These are phyloP conservation scores for Coemansia sp. DNA, from an alignment of 192 early-diverging fungal species.

Conservation along the genomic window DNA sequence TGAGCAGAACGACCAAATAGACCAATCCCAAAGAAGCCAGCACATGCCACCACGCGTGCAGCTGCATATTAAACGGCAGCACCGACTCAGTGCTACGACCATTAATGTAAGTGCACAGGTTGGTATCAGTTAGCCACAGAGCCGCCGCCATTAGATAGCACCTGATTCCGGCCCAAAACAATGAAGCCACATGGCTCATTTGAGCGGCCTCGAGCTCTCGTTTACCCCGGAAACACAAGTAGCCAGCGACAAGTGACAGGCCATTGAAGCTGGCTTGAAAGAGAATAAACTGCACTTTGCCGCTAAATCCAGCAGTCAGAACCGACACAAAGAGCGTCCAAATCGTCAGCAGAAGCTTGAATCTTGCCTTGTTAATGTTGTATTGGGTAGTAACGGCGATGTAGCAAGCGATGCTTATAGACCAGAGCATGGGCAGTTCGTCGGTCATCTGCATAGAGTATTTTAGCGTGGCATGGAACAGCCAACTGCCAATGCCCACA, in stretches of 20 bases:
- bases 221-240: conserved; percentile 42
- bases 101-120: conserved; percentile 50
- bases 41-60: conserved; percentile 67
- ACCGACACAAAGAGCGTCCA: conserved; percentile 46
- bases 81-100: conserved; percentile 32
- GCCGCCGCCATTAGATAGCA: conserved; percentile 24
- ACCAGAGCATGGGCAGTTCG: conserved; percentile 68
- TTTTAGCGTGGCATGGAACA: conserved; percentile 74
- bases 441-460: conserved; percentile 68
- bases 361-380: conserved; percentile 32
- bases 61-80: conserved; percentile 56
- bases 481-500: conserved; percentile 73
- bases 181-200: conserved; percentile 28
- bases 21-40: conserved; percentile 59
- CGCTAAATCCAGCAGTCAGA: conserved; percentile 46
- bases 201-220: conserved; percentile 21
- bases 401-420: conserved; percentile 51
- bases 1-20: conserved; percentile 57
- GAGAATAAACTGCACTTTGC: conserved; percentile 48
- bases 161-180: conserved; percentile 42
- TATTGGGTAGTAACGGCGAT: conserved; percentile 48
- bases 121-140: conserved; percentile 50
- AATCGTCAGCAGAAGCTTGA: conserved; percentile 34
- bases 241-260: conserved; percentile 25
- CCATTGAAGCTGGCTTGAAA: conserved; percentile 52